Conservation (phyloP, 2,329 filamentous ascomycete genomes). For the Aspergillus floridensis region DNA sequence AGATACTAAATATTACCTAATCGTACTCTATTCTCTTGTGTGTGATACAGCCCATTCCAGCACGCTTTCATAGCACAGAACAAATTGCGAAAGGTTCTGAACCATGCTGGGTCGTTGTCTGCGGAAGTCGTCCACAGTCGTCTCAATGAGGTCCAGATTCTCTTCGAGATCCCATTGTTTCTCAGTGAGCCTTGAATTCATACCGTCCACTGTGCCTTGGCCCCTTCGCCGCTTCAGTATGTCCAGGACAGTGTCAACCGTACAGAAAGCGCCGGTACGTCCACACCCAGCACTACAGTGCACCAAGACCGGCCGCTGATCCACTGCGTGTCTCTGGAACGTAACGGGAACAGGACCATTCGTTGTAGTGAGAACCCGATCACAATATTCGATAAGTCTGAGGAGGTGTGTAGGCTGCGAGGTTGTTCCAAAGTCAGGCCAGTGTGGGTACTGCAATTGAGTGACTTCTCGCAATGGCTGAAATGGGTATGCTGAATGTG, state of each 20-base stretch:
- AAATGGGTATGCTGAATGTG: constrained; percentile 74
- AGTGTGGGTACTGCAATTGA: constrained; percentile 90
- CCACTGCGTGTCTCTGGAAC: constrained; percentile 55
- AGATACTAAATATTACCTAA: not conserved
- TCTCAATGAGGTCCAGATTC: constrained; percentile 73
- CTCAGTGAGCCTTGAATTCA: constrained; percentile 13
- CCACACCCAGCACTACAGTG: constrained; percentile 97
- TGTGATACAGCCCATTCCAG: constrained; percentile 71
- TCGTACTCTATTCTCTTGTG: constrained; percentile 14
- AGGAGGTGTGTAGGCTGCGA: constrained; percentile 85
- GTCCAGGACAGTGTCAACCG: constrained; percentile 91
- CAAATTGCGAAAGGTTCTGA: constrained; percentile 87
- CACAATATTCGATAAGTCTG: constrained; percentile 84
- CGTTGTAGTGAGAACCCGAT: constrained; percentile 56
- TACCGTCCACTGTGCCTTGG: not conserved
- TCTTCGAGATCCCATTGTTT: constrained; percentile 68
- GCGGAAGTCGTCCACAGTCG: constrained; percentile 87
- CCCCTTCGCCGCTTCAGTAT: constrained; percentile 85
- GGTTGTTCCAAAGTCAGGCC: constrained; percentile 94
- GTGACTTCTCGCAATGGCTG: constrained; percentile 86
- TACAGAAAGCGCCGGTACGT: constrained; percentile 93
- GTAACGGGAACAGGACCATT: constrained; percentile 25
- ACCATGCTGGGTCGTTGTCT: constrained; percentile 92
- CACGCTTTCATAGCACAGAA: constrained; percentile 93
- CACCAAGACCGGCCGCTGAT: constrained; percentile 73